Evolutionary conservation across 106 monocot genomes (phyloP).

Genomic region (Ottelia alismoides): DNA sequence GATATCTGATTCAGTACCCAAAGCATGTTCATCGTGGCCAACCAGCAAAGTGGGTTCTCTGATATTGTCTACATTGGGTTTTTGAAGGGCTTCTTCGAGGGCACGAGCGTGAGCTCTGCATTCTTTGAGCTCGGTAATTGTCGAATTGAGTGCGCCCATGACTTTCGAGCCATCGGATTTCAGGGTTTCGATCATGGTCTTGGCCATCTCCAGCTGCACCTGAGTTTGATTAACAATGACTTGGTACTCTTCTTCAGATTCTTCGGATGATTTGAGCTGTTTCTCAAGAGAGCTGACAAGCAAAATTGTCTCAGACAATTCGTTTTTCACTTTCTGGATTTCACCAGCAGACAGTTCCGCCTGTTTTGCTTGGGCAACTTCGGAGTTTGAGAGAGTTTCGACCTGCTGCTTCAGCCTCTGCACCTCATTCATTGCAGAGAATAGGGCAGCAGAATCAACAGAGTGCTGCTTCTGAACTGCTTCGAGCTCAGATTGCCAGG

Average conservation of each 20-base stretch:
- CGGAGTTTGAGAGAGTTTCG: slow-evolving; percentile 19
- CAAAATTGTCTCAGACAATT: slow-evolving; percentile 14
- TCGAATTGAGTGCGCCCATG: slow-evolving; percentile 32
- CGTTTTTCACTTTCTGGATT: slow-evolving; percentile 24
- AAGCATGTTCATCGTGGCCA: background rate
- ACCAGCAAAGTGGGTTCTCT: no score
- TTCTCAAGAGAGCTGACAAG: slow-evolving; percentile 23
- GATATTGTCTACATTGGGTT: no score
- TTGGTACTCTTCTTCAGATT: slow-evolving; percentile 23
- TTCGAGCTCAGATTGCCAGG: slow-evolving; percentile 65
- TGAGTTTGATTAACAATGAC: slow-evolving; percentile 18
- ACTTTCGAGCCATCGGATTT: slow-evolving; percentile 41
- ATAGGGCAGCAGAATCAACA: slow-evolving; percentile 29
- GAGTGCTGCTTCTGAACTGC: slow-evolving; percentile 46
- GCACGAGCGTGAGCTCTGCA: slow-evolving; percentile 22
- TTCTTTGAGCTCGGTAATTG: slow-evolving; percentile 40
- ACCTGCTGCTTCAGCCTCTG: slow-evolving; percentile 42
- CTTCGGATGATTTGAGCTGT: slow-evolving; percentile 16
- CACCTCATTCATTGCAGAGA: slow-evolving; percentile 37
- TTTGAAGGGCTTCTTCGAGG: slow-evolving; percentile 27
- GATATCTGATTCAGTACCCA: background rate
- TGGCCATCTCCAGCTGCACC: slow-evolving; percentile 41
- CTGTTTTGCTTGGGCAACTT: slow-evolving; percentile 19
- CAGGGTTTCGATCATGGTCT: slow-evolving; percentile 38
- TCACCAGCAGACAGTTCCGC: slow-evolving; percentile 20